Conservation (phyloP, 352 stramenopile species). For the Globisporangium acanthophoron region DNA sequence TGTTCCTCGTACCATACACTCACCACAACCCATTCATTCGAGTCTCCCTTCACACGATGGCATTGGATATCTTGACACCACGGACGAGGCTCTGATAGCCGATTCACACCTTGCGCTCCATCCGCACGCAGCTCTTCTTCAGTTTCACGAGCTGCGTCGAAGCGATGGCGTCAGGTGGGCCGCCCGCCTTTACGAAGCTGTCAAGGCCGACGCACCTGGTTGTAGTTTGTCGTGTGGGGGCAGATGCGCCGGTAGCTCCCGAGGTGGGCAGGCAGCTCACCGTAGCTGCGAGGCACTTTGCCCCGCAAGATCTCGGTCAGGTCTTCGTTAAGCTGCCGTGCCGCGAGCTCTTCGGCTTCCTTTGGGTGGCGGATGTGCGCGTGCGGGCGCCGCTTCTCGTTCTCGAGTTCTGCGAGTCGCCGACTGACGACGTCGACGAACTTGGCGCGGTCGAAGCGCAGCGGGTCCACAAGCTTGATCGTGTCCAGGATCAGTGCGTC, state of each 20-base stretch:
- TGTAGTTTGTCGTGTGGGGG: conserved; percentile 62
- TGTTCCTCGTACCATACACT: not conserved
- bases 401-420: conserved; percentile 50
- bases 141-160: conserved; percentile 38
- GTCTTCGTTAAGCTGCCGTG: conserved; percentile 58
- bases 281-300: conserved; percentile 45
- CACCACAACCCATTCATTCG: not conserved
- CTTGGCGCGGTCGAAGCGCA: conserved; percentile 71
- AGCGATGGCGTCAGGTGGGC: not conserved
- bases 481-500: conserved; percentile 86
- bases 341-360: conserved; percentile 41
- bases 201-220: conserved; percentile 30
- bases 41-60: too few species aligned
- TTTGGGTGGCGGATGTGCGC: conserved; percentile 46
- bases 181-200: not conserved
- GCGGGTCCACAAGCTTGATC: conserved; percentile 76
- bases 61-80: not conserved
- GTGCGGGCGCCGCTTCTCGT: conserved; percentile 50
- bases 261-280: conserved; percentile 52
- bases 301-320: conserved; percentile 61
- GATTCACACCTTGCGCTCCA: conserved; percentile 14
- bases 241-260: conserved; percentile 61
- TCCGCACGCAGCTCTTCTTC: conserved; percentile 48
- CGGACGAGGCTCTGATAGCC: not conserved
- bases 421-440: conserved; percentile 64